Evolutionary conservation across 176 grass and related monocot species (phyloP), one percentile per base, ranked within the genome.

Genomic region (Zea luxurians): DNA sequence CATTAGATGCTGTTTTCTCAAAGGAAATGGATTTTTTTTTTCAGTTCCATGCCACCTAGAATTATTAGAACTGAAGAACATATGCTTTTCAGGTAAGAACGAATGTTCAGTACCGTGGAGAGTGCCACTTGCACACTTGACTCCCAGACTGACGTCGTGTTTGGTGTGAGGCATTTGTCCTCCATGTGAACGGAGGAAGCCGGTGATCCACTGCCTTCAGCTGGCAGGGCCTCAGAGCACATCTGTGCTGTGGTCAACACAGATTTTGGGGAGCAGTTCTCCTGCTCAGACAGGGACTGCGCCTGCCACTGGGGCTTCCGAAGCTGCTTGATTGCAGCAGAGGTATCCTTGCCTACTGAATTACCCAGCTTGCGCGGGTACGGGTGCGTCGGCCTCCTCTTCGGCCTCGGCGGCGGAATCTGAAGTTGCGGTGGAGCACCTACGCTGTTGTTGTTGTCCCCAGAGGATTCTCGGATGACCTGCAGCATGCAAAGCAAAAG

Each of bases 331-430:
- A 92, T 47, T 27, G 46, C 13, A 68, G 78, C 12, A 7, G 66
- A 68, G 49, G 64, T 65, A 40, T 16, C 75, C 72, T 84, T 88
- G 13, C 64, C 34, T 10, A 75, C 66, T n/a, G 74, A 44, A 60
- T 44, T 86, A 74, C 87, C 83, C 49, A 49, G 83, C 40, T 98
- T 98, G 70, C 95, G 90, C 12, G 95, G 95, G 73, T 98, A 98
- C 0, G 91, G 95, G 58, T 86, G 87, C 6, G 81, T 13, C 3
- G 95, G 90, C 61, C 90, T 98, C 70, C 78, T 87, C 85, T 98
- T 98, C 15, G 95, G 95, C 69, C 95, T 89, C 17, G 95, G 95
- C 6, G 91, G 95, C 60, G 95, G 95, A 48, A 98, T 94, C 73
- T 90, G 88, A 40, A 98, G 87, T 49, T 76, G 54, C 59, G 77